Evolutionary conservation across 2,329 filamentous ascomycete genomes (phyloP), one percentile per base, ranked within the genome.

Genomic region (Aspergillus latus): DNA sequence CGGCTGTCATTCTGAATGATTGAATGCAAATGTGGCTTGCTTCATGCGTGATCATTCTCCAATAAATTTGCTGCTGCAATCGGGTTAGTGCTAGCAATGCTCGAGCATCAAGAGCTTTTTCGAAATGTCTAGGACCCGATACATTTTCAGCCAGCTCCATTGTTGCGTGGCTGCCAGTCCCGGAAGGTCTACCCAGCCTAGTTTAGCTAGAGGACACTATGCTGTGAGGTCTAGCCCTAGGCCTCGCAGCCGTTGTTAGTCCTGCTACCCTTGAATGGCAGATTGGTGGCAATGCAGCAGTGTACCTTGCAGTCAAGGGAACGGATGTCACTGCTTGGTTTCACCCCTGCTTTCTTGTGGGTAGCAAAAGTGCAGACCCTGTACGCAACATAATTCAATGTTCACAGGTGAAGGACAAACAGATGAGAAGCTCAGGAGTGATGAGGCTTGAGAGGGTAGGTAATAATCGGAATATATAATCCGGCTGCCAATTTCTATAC

Each of bases 1-100:
- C 42, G 15, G 32, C 46, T 39, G 32, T 15, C 48, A 43, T 7
- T 21, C 2, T 13, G 34, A 21, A 29, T 34, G 34, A 37, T 8
- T 26, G 10, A 16, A 30, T 16, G 28, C 28, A 30, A 42, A 42
- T 50, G 15, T 21, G 26, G 36, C 26, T 26, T 50, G 28, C 26
- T 42, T 50, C 21, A 16, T 50, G 48, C 48, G 48, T 43, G 48
- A 50, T 50, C 48, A 21, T 16, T 42, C 6, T 16, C 48, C 48
- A 50, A 50, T 50, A 37, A 50, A 32, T 5, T 50, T 42, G 37
- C 16, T 3, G 9, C 11, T 13, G 10, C 13, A 9, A 37, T 21
- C 3, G 10, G 34, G 9, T 37, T 37, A 13, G 13, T 37, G 10
- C 34, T 21, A 21, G 5, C 34, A 37, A 13, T 13, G 10, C 5